Evolutionary conservation across 768 basidiomycete species (phyloP).

Genomic region (Russula dissimulans): DNA sequence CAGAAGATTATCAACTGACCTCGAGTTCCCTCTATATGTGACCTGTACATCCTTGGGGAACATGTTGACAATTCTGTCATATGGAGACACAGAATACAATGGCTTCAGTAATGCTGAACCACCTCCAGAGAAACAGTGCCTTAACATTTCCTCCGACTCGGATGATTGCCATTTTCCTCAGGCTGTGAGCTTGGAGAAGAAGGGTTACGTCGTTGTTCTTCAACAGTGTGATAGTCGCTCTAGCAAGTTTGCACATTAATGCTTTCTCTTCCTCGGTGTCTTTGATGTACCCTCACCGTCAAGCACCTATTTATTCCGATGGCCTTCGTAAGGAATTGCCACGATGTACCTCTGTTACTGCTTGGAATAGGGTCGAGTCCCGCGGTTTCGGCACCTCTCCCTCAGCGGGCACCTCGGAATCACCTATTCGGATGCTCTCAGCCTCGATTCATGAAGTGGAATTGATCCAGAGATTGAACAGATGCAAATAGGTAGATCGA

Average conservation of each 20-base stretch:
- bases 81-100: conserved; percentile 67
- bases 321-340: not conserved
- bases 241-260: conserved; percentile 59
- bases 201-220: conserved; percentile 54
- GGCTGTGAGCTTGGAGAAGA: conserved; percentile 35
- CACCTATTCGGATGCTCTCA: too few species aligned
- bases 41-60: conserved; percentile 45
- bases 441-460: too few species aligned
- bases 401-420: too few species aligned
- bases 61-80: conserved; percentile 60
- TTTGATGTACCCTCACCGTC: conserved; percentile 59
- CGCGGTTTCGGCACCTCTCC: too few species aligned
- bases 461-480: too few species aligned
- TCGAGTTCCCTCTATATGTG: conserved; percentile 53
- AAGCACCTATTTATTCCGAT: conserved; percentile 37
- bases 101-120: conserved; percentile 67
- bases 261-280: conserved; percentile 53
- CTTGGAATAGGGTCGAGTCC: too few species aligned
- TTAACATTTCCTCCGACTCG: conserved; percentile 67
- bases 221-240: conserved; percentile 62
- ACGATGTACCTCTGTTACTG: too few species aligned
- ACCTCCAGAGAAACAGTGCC: conserved; percentile 52
- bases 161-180: conserved; percentile 70
- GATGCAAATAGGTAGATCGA: too few species aligned
- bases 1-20: conserved; percentile 31